Base-by-base conservation (phyloP, 2,329 filamentous ascomycete genomes). In the Pestalotiopsis sp. region DNA sequence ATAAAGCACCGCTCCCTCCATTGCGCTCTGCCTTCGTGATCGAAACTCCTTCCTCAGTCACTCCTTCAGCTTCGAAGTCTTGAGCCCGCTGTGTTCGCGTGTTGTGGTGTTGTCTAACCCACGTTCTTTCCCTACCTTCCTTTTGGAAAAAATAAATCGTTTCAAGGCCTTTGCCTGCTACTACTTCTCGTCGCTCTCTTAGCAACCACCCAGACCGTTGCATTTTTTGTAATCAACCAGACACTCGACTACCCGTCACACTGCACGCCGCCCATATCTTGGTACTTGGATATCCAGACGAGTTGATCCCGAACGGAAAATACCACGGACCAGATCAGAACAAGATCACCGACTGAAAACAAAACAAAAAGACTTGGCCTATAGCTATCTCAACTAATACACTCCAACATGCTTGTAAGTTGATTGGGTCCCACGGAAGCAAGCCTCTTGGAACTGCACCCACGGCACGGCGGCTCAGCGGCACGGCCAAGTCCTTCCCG, bases 51-150 rank as follows among this genome's bases (percentile, higher is more conserved):
- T 38, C 68, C 36, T 2, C 59, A 63, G 62, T 66, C 31, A 64
- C 57, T 66, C 61, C 49, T 66, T 68, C 57, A 66, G 41, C 45
- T 38, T 57, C 57, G 49, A 45, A 68, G 63, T 71, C 68, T 67
- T 59, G 38, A 27, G 59, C 41, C 62, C 39, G 20, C 39, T 38
- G n/a, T 45, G 31, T 39, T 66, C 64, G 56, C 31, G 17, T 14
- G 27, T 49, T 39, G 64, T 62, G 58, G 45, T 52, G 45, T 52
- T 52, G 17, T 52, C 20, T 52, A n/a, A 52, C 45, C 45, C 45
- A 52, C n/a, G 45, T 52, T 49, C 27, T 56, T 69, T 69, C 64
- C 58, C 66, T 63, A 59, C 64, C 68, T 66, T 56, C 61, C n/a
- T 68, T 52, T 61, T 38, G 36, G 31, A 27, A 27, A 27, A 59